Evolutionary conservation across 2,329 filamentous ascomycete species (phyloP).

Genomic region (Monilinia laxa): DNA sequence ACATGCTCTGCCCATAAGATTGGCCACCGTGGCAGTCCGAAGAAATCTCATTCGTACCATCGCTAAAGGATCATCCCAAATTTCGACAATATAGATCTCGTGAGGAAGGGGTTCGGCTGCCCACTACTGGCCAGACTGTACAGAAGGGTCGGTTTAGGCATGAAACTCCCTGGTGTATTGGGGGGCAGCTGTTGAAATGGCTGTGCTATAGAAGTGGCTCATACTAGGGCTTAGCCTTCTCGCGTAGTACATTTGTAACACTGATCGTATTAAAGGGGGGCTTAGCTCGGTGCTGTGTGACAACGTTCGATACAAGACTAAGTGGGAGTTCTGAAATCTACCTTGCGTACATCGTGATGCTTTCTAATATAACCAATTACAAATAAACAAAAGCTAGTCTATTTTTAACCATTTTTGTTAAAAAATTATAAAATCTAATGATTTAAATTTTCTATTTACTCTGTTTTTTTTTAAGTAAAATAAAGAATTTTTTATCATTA

Average conservation of each 20-base stretch:
- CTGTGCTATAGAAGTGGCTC: background rate
- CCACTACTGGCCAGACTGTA: background rate
- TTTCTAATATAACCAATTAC: background rate
- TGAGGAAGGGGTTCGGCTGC: background rate
- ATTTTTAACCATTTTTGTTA: no score
- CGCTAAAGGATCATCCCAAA: background rate
- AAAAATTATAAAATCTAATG: no score
- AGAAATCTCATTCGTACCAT: background rate
- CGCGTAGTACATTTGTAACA: background rate
- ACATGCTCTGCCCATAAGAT: background rate
- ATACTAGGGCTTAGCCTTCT: background rate
- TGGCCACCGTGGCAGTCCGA: background rate
- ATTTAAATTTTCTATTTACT: no score
- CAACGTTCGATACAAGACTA: background rate
- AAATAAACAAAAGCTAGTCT: no score
- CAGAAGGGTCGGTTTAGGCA: background rate
- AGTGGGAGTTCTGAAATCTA: background rate
- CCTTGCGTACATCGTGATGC: background rate
- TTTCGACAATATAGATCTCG: background rate
- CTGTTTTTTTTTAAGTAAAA: no score
- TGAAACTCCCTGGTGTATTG: background rate
- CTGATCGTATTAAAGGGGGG: constrained; percentile 12
- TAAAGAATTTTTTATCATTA: no score
- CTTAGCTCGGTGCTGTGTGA: background rate
- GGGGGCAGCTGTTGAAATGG: background rate